A percentile compares a stretch with the other conserved stretches of the same genome.
Evolutionary conservation across 2,329 filamentous ascomycete genomes (phyloP).

Genomic region (Cadophora gregata): DNA sequence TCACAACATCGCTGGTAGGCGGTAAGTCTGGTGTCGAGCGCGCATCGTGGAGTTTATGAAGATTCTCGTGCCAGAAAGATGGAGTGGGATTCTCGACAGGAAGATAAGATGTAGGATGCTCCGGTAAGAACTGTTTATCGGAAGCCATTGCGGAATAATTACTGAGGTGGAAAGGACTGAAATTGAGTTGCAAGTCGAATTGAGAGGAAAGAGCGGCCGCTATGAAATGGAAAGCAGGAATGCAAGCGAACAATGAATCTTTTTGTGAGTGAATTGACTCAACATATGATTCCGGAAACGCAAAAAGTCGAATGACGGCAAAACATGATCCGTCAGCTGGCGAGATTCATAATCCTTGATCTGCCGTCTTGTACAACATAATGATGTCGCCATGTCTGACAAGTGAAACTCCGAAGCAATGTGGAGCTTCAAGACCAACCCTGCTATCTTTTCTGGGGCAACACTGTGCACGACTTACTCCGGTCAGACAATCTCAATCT

Average conservation of each 20-base stretch:
- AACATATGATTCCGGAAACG: not conserved
- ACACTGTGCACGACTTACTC: not conserved
- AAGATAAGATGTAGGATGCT: slow-evolving; percentile 4
- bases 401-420: not conserved
- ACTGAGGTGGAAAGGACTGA: not conserved
- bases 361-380: not conserved
- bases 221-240: not conserved
- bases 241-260: not conserved
- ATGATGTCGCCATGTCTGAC: not conserved
- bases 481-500: not conserved
- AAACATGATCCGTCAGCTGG: no score
- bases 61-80: slow-evolving; percentile 31
- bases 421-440: not conserved
- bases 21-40: slow-evolving; percentile 32
- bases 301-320: not conserved
- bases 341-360: not conserved
- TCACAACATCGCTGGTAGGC: slow-evolving; percentile 32
- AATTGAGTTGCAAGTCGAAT: not conserved
- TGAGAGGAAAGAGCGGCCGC: not conserved
- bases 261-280: not conserved
- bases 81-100: slow-evolving; percentile 22
- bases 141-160: not conserved
- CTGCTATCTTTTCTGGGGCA: not conserved
- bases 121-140: not conserved
- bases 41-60: slow-evolving; percentile 29